Base-by-base conservation (phyloP, 805 yeast genomes). In the Starmerella davenportii region DNA sequence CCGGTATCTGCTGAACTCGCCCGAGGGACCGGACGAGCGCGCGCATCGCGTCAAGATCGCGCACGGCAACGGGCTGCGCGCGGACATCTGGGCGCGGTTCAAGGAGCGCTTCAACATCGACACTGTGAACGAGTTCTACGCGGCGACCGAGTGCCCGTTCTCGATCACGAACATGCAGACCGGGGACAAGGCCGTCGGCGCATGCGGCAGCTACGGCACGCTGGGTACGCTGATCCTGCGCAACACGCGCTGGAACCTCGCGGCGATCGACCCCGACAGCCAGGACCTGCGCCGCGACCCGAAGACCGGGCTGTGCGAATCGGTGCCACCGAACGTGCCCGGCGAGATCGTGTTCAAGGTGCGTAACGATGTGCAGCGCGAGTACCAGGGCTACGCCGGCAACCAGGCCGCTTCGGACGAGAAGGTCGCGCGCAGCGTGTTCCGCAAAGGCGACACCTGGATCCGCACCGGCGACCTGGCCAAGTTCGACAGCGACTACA, bases 111-210 rank as follows among this genome's bases (percentile, higher is more conserved):
- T 85, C 63, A 68, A 72, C 33, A 76, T 85, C 43, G 62, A 67
- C 21, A 76, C 70, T 4, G 68, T 85, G 43, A 93, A 93, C 14
- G 96, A 85, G 55, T 85, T 87, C 53, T 85, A 85, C 58, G 93
- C 93, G 1, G 78, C 94, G 2, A 82, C 95, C 1, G 96, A 85
- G 55, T 74, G 87, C 2, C 95, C 95, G 16, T 69, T 80, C 49
- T 94, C 92, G 1, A 69, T 85, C 15, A 82, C 92, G 2, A 75
- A 74, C 51, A 69, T 70, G 51, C 95, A 87, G 59, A 60, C 58
- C 35, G 92, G 92, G 19, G 76, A 72, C 31, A 69, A 63, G 53
- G 95, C 93, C 4, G 65, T 82, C 36, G 95, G 95, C 11, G 90
- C 95, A 0, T 77, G 92, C 53, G 71, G 93, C 49, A 76, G 72